A percentile compares a stretch with the other conserved stretches of the same genome.
Evolutionary conservation across 1,284 basidiomycete species (phyloP).

Genomic region (Wolfiporia cocos): DNA sequence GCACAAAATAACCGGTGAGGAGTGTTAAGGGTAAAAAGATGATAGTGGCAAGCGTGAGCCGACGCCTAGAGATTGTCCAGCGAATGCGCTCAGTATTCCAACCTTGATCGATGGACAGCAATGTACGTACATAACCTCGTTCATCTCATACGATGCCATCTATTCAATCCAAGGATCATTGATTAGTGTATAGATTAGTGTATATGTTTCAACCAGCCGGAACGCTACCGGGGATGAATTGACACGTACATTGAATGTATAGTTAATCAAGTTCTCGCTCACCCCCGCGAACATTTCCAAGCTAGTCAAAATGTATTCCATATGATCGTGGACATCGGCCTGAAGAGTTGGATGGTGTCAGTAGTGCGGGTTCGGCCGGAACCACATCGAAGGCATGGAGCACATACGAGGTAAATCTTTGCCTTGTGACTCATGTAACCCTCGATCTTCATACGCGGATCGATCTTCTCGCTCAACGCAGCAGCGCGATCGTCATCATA

Average conservation of each 20-base stretch:
- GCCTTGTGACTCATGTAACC: conserved; percentile 66
- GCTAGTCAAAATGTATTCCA: conserved; percentile 60
- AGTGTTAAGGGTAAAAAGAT: conserved; percentile 67
- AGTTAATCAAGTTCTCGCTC: conserved; percentile 64
- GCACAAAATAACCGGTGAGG: conserved; percentile 66
- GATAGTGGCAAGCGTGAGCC: conserved; percentile 59
- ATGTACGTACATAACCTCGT: conserved; percentile 52
- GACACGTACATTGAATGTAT: conserved; percentile 51
- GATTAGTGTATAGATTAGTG: neutral
- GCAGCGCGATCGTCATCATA: conserved; percentile 62
- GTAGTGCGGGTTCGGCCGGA: neutral
- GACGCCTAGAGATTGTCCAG: conserved; percentile 29
- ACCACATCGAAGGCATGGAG: neutral
- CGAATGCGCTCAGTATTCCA: neutral
- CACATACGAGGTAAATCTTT: conserved; percentile 60
- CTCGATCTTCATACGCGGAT: conserved; percentile 33
- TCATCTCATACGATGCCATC: conserved; percentile 68
- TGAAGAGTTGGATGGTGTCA: conserved; percentile 16
- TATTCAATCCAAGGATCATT: conserved; percentile 15
- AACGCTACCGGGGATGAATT: conserved; percentile 6
- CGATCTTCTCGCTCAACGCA: conserved; percentile 36
- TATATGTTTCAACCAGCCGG: neutral
- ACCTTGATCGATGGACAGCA: neutral
- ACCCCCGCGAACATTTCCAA: conserved; percentile 65
- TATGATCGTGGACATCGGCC: conserved; percentile 68